Conservation (phyloP, 352 stramenopile genomes). For the Phytophthora sp. region DNA sequence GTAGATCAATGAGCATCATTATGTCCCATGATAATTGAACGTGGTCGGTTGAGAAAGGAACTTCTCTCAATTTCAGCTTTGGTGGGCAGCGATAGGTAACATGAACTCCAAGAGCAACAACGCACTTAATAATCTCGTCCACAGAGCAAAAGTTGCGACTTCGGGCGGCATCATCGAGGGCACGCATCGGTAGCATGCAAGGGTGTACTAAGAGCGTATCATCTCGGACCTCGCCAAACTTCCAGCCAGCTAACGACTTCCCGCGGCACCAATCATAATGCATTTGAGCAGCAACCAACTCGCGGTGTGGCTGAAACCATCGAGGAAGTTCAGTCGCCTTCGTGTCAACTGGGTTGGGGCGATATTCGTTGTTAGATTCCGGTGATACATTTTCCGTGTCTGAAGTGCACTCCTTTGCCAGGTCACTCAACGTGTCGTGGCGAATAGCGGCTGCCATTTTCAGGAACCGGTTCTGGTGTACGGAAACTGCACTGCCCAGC, state of each 20-base stretch:
- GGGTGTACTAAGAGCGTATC: conserved; percentile 53
- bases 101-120: conserved; percentile 59
- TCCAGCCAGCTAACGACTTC: conserved; percentile 60
- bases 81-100: conserved; percentile 24
- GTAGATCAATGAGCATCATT: conserved; percentile 68
- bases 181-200: conserved; percentile 56
- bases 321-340: conserved; percentile 28
- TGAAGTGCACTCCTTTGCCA: neutral
- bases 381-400: neutral
- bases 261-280: conserved; percentile 71
- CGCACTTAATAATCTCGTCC: conserved; percentile 65
- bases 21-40: conserved; percentile 64
- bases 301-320: conserved; percentile 40
- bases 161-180: conserved; percentile 40
- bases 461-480: conserved; percentile 55
- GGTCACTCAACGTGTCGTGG: conserved; percentile 16
- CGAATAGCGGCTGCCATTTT: conserved; percentile 40
- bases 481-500: conserved; percentile 55
- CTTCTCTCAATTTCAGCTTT: conserved; percentile 25
- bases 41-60: conserved; percentile 39
- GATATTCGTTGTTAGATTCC: conserved; percentile 24
- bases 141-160: conserved; percentile 53
- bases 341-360: conserved; percentile 49
- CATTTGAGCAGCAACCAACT: conserved; percentile 54
- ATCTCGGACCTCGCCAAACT: conserved; percentile 41